A percentile compares a stretch with the other conserved stretches of the same genome.
Evolutionary conservation across 352 stramenopile genomes (phyloP).

Genomic region (Globisporangium uncinulatum): DNA sequence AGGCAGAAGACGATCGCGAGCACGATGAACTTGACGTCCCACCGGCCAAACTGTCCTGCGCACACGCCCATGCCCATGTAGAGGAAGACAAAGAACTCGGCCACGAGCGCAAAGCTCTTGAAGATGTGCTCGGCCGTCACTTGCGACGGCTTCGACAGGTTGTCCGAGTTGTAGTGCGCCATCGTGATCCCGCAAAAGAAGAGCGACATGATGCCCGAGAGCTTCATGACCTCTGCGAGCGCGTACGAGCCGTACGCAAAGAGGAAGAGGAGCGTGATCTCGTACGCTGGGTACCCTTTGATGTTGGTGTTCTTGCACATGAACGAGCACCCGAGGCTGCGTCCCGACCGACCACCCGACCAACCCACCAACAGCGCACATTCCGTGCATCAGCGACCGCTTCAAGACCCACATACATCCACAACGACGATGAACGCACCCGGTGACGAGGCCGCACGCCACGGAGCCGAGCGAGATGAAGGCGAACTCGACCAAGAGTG

Average conservation of each 20-base stretch:
- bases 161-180: slow-evolving; percentile 80
- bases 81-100: slow-evolving; percentile 76
- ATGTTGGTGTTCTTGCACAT: slow-evolving; percentile 79
- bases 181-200: slow-evolving; percentile 89
- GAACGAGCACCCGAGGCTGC: slow-evolving; percentile 71
- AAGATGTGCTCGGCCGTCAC: slow-evolving; percentile 71
- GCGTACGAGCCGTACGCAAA: slow-evolving; percentile 69
- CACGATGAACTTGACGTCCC: slow-evolving; percentile 82
- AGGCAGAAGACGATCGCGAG: slow-evolving; percentile 83
- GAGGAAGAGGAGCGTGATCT: slow-evolving; percentile 70
- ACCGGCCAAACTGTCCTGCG: slow-evolving; percentile 62
- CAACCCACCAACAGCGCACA: background rate
- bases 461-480: slow-evolving; percentile 80
- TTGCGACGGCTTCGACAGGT: slow-evolving; percentile 60
- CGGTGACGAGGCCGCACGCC: slow-evolving; percentile 63
- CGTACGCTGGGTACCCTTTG: slow-evolving; percentile 68
- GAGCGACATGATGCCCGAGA: slow-evolving; percentile 90
- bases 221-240: slow-evolving; percentile 56
- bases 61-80: slow-evolving; percentile 79
- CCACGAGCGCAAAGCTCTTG: slow-evolving; percentile 62
- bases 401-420: background rate
- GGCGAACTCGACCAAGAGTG: slow-evolving; percentile 69
- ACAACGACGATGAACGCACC: slow-evolving; percentile 21
- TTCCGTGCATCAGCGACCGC: background rate
- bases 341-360: background rate